Base-by-base conservation (phyloP, 768 basidiomycete genomes). In the Leucocoprinus birnbaumii region DNA sequence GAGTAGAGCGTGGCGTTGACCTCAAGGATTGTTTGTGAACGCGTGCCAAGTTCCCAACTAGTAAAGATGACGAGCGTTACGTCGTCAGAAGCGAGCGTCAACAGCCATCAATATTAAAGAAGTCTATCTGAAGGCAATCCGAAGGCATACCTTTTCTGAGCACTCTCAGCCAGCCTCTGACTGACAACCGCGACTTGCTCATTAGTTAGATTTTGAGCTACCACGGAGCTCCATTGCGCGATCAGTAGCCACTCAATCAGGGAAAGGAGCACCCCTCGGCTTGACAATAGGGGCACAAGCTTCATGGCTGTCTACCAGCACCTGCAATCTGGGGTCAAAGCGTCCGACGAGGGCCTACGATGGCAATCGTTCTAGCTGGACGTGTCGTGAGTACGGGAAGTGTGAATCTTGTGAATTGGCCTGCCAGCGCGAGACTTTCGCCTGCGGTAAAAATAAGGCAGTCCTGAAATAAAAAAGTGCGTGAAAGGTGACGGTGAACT, bases 31-130 rank as follows among this genome's bases (percentile, higher is more conserved):
- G 80, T 71, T 64, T 82, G 73, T n/a, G 77, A 68, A 16, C 77
- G 74, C 16, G 80, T 79, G n/a, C 81, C 81, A 3, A 81, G 66
- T 61, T 83, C 80, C 81, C 81, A 83, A 56, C 80, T 82, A n/a
- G n/a, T n/a, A n/a, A n/a, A n/a, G n/a, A n/a, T n/a, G n/a, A n/a
- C n/a, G 55, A 16, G 48, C 11, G 11, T 31, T 5, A 31, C 31
- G 31, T 31, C n/a, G n/a, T n/a, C n/a, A n/a, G n/a, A n/a, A n/a
- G n/a, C n/a, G n/a, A n/a, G n/a, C n/a, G n/a, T n/a, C n/a, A n/a
- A n/a, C n/a, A n/a, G n/a, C n/a, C n/a, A n/a, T n/a, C n/a, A n/a
- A n/a, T n/a, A n/a, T n/a, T n/a, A n/a, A n/a, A n/a, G n/a, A n/a
- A n/a, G n/a, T n/a, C n/a, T n/a, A n/a, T n/a, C n/a, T n/a, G n/a